Percentiles rank a stretch among this genome's conserved stretches.
Evolutionary conservation across 176 grass and related monocot species (phyloP).

Genomic region (Canna indica): DNA sequence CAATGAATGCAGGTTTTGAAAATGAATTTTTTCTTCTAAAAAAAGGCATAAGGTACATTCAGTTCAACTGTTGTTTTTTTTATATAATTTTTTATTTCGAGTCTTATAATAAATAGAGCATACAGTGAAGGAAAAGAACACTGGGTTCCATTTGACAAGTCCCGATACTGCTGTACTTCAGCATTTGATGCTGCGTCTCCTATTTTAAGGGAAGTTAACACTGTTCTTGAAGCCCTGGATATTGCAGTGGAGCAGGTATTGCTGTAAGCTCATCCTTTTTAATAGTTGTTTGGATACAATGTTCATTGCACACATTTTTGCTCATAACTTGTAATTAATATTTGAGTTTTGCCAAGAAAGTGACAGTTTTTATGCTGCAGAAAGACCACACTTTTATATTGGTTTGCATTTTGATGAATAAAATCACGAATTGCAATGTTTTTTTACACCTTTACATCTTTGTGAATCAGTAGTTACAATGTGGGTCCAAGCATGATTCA

Average conservation of each 20-base stretch:
- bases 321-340: neutral
- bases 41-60: slow-evolving; percentile 64
- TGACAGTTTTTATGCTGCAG: neutral
- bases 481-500: no score
- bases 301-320: neutral
- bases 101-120: slow-evolving; percentile 18
- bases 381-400: neutral
- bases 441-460: no score
- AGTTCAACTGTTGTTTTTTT: slow-evolving; percentile 7
- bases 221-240: slow-evolving; percentile 47
- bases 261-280: neutral
- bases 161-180: slow-evolving; percentile 69
- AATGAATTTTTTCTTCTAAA: slow-evolving; percentile 91
- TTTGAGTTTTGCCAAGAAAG: neutral
- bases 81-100: neutral
- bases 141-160: slow-evolving; percentile 72
- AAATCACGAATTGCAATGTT: no score
- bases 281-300: neutral
- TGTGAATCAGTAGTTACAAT: no score
- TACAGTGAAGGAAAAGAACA: slow-evolving; percentile 67
- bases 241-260: slow-evolving; percentile 84
- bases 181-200: slow-evolving; percentile 70
- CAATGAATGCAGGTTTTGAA: slow-evolving; percentile 85
- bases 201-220: slow-evolving; percentile 71
- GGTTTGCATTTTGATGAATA: no score